These are phyloP conservation scores for Verticillium longisporum DNA, from an alignment of 2,329 filamentous ascomycete genomes.

Conservation along the genomic window DNA sequence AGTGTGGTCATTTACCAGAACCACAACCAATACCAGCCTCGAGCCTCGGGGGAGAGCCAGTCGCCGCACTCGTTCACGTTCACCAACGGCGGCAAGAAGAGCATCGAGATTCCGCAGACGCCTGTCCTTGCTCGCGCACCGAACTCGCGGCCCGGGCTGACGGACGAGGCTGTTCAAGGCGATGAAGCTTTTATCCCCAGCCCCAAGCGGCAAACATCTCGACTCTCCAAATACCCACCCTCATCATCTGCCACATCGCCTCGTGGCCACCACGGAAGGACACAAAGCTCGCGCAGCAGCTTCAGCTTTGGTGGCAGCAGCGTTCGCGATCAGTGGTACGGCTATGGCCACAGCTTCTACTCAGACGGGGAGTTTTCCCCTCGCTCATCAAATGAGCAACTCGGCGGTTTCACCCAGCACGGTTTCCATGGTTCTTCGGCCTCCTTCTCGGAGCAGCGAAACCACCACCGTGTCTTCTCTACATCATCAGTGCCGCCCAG, in stretches of 20 bases:
- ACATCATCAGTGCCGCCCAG: conserved; percentile 34
- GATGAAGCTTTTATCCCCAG: conserved; percentile 51
- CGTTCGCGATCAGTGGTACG: conserved; percentile 32
- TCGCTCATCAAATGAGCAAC: conserved; percentile 25
- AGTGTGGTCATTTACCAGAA: conserved; percentile 49
- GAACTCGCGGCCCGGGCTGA: conserved; percentile 55
- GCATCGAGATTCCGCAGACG: conserved; percentile 38
- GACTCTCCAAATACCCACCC: conserved; percentile 43
- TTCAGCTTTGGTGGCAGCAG: conserved; percentile 32
- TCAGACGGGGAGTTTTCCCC: conserved; percentile 27
- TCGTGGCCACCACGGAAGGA: conserved; percentile 24
- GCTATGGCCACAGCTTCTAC: conserved; percentile 28
- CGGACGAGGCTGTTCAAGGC: conserved; percentile 54
- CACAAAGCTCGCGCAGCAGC: conserved; percentile 39
- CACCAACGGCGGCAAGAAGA: conserved; percentile 24
- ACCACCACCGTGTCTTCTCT: conserved; percentile 34
- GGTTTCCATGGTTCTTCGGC: conserved; percentile 8
- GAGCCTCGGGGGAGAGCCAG: conserved; percentile 3
- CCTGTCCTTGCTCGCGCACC: conserved; percentile 53
- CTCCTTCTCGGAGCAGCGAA: conserved; percentile 12
- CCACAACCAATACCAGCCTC: conserved; percentile 8
- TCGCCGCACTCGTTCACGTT: conserved; percentile 6
- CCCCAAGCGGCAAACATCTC: conserved; percentile 45
- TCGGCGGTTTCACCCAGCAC: not conserved
- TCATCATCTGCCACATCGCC: conserved; percentile 14